Evolutionary conservation across 495 filamentous ascomycete genomes (phyloP), one percentile per base, ranked within the genome.

Genomic region (Terfezia boudieri): DNA sequence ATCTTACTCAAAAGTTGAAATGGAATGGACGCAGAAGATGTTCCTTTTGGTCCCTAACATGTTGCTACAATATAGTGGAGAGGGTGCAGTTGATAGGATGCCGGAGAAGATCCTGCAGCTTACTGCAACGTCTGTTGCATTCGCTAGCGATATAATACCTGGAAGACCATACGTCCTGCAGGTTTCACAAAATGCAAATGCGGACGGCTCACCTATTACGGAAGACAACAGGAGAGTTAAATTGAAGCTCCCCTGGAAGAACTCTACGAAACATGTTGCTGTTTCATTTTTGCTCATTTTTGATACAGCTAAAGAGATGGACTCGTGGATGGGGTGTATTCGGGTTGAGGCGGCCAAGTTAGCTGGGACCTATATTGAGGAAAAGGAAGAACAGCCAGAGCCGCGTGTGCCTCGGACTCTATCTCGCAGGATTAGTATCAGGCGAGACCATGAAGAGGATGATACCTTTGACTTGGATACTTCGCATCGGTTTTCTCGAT

Each of bases 131-230:
- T 94, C 90, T 7, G 86, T 86, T 11, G 90, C 90, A 17, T 98
- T 93, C 70, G 90, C 83, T 0, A 94, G 81, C 59, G 90, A 98
- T 67, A 76, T 82, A 3, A 90, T 98, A 57, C 86, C 88, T 0
- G 90, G 90, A 23, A 82, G 81, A 57, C 90, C 89, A 59, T 94
- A 81, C 78, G 90, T 98, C 2, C 62, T 98, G 52, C 90, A 95
- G 61, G 76, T 96, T 12, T 85, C 82, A n/a, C 81, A 88, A 51
- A 73, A 75, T 17, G 75, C 74, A 6, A 76, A 81, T 17, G 72
- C 78, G 9, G 81, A 90, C 35, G 74, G 73, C 20, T 64, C 67
- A n/a, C 69, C 71, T 7, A 57, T 70, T 10, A 64, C 68, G 3
- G 72, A 79, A 5, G 67, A 71, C 51, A 65, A 75, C 2, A 75